A percentile compares a stretch with the other conserved stretches of the same genome.
phyloP scores from a whole-genome alignment of 2,329 filamentous ascomycete species.

The Didymellaceae sp. region DNA sequence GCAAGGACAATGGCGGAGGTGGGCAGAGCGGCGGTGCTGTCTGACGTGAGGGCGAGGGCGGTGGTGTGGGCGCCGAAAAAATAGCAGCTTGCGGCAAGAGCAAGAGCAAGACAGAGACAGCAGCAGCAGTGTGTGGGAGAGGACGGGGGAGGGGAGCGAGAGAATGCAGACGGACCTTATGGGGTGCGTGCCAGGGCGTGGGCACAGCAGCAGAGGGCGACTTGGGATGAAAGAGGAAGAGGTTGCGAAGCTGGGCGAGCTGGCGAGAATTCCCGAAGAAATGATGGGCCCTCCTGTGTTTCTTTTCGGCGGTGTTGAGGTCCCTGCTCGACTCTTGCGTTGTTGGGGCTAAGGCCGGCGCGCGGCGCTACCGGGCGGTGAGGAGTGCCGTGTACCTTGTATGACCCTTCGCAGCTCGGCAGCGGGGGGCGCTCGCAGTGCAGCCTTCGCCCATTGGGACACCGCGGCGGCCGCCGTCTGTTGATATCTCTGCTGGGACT shows the following conservation, averaged over 20 bases:
- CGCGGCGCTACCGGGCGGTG: conserved; percentile 18
- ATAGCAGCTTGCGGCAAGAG: not conserved
- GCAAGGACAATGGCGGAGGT: not conserved
- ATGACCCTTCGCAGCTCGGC: conserved; percentile 6
- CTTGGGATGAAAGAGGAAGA: conserved; percentile 36
- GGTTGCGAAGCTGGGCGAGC: conserved; percentile 32
- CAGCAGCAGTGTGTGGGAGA: conserved; percentile 18
- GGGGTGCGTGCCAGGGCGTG: conserved; percentile 26
- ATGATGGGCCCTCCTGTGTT: conserved; percentile 27
- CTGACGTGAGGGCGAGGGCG: conserved; percentile 38
- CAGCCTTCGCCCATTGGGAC: not conserved
- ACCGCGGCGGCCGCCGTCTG: not conserved
- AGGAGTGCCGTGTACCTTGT: conserved; percentile 13
- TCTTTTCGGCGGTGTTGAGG: conserved; percentile 41
- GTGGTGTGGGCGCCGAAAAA: conserved; percentile 25
- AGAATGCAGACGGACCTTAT: conserved; percentile 35
- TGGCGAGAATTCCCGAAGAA: conserved; percentile 34
- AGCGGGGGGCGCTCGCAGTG: not conserved
- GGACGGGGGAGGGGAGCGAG: conserved; percentile 8
- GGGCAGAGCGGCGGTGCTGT: conserved; percentile 2
- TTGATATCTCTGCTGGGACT: conserved; percentile 15
- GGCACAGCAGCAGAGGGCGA: conserved; percentile 24
- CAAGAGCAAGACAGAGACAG: conserved; percentile 15
- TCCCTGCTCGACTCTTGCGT: conserved; percentile 33
- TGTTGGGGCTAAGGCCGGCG: conserved; percentile 19